These are phyloP conservation scores for Komagataea norvegica DNA, from an alignment of 1,139 yeast species.

Conservation along the genomic window DNA sequence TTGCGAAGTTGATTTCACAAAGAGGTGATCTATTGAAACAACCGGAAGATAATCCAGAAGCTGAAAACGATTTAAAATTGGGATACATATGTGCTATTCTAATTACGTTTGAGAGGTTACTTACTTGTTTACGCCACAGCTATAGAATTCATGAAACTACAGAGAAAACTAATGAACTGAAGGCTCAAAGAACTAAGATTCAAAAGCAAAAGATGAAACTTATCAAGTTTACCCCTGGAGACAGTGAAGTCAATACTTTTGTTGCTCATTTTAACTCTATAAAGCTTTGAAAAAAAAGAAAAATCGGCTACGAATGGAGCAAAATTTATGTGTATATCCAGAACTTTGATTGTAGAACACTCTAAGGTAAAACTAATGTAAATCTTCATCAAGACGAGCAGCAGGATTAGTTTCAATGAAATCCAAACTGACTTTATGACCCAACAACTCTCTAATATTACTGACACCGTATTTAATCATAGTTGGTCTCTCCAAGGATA, in stretches of 20 bases:
- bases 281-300: neutral
- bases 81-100: constrained; percentile 10
- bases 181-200: constrained; percentile 7
- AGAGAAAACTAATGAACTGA: constrained; percentile 5
- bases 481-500: constrained; percentile 96
- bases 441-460: constrained; percentile 90
- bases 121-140: constrained; percentile 3
- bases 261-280: constrained; percentile 1
- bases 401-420: constrained; percentile 96
- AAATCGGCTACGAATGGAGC: neutral
- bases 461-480: constrained; percentile 97
- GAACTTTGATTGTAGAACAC: neutral
- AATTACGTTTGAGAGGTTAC: constrained; percentile 6
- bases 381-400: constrained; percentile 83
- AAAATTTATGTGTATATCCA: neutral
- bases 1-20: neutral
- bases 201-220: constrained; percentile 2
- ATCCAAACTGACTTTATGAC: constrained; percentile 89
- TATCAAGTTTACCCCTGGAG: constrained; percentile 4
- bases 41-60: too few species aligned
- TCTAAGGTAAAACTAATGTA: constrained; percentile 6
- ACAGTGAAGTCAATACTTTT: constrained; percentile 1
- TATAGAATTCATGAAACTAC: constrained; percentile 7
- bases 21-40: neutral
- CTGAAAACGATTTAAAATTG: constrained; percentile 1